Base-by-base conservation (phyloP, 2,329 filamentous ascomycete species). In the Xylaria polymorpha region DNA sequence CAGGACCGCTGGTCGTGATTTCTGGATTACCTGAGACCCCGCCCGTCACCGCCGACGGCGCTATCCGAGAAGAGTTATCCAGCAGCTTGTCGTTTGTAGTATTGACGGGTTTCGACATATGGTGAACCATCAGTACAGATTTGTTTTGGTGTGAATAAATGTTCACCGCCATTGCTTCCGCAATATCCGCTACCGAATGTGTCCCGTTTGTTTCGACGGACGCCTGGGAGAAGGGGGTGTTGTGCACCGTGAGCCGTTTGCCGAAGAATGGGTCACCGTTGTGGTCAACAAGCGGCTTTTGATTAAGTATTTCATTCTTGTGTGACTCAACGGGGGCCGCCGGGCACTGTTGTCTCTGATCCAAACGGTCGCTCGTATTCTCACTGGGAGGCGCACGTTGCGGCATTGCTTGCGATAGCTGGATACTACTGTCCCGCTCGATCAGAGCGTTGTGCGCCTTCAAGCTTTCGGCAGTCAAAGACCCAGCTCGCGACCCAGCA, bases 71-170 rank as follows among this genome's bases (percentile, higher is more conserved):
- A 37, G 68, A 75, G 57, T 69, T 74, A 39, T 74, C 75, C 20
- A 75, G 73, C 68, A 72, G 75, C 44, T 79, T 75, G 3, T 77
- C 73, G 53, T 83, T 82, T 22, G 83, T 82, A 55, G 78, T 80
- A 65, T 86, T 84, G 0, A 84, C 85, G 29, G 83, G 84, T 75
- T 83, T 85, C 50, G 80, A 82, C 10, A 85, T 84, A 74, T 89
- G 85, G 71, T 89, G 81, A 37, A 91, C 86, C 79, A 91, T 84
- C 50, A 90, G 77, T 12, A 91, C 80, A 4, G 89, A 91, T 57
- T 85, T 89, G 72, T 90, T 91, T 73, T 91, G 88, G 71, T 91
- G 89, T 22, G 86, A 84, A 72, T 86, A 90, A 73, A 91, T 88
- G 69, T 84, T 88, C 64, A 91, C 84, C 46, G 87, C 87, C 75